A percentile compares a stretch with the other conserved stretches of the same genome.
Evolutionary conservation across 164 flowering plant species (phyloP).

Genomic region (Nymphaea thermarum): DNA sequence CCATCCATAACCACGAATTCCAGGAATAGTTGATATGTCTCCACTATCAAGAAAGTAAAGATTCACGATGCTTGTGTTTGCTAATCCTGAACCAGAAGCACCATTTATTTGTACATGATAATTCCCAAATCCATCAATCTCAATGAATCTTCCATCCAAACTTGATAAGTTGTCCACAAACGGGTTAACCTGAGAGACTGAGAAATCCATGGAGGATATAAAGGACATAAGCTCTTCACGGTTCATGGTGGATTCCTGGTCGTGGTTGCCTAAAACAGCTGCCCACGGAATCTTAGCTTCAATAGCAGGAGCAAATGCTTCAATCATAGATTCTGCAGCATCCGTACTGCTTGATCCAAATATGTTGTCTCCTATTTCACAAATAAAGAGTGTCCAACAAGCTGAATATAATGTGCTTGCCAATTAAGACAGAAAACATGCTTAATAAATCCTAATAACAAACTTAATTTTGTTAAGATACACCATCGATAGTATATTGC

Average conservation of each 20-base stretch:
- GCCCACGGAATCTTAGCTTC: conserved; percentile 84
- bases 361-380: conserved; percentile 64
- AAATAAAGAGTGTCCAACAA: not conserved
- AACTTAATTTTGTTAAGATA: too few relatives aligned
- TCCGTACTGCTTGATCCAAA: conserved; percentile 70
- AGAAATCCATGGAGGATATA: conserved; percentile 73
- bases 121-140: conserved; percentile 87
- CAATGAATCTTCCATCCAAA: conserved; percentile 3
- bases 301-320: conserved; percentile 58
- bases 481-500: too few relatives aligned
- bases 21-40: conserved; percentile 48
- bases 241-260: conserved; percentile 88
- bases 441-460: too few relatives aligned
- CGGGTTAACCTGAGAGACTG: conserved; percentile 64
- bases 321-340: conserved; percentile 77
- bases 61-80: conserved; percentile 57
- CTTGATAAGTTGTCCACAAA: conserved; percentile 10
- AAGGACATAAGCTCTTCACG: conserved; percentile 74
- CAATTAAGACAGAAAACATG: too few relatives aligned
- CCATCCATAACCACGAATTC: conserved; percentile 72
- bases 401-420: too few relatives aligned
- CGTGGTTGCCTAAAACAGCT: conserved; percentile 88
- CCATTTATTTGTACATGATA: conserved; percentile 59
- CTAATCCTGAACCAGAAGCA: conserved; percentile 48
- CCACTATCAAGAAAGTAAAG: conserved; percentile 91